phyloP scores from a whole-genome alignment of 768 basidiomycete genomes.

The Xerocomellus amylosporus region DNA sequence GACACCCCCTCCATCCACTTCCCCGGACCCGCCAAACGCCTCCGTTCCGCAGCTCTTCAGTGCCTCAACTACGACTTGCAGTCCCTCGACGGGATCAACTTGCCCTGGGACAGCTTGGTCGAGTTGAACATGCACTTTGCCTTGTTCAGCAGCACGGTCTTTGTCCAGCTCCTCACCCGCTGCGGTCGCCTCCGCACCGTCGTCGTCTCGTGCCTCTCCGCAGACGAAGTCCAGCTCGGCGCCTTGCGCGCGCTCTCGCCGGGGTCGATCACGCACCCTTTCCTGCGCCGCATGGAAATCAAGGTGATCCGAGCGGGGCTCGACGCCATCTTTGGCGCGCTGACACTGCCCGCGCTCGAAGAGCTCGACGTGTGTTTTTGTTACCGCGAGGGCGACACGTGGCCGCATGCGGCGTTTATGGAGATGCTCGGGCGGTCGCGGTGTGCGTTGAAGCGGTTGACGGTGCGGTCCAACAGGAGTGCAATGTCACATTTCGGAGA shows the following conservation, averaged over 20 bases:
- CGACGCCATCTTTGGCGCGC: constrained; percentile 14
- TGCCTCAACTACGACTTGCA: constrained; percentile 20
- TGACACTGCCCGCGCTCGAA: constrained; percentile 28
- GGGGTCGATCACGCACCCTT: constrained; percentile 18
- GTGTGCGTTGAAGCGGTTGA: constrained; percentile 23
- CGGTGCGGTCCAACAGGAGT: constrained; percentile 24
- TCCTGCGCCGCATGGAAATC: constrained; percentile 27
- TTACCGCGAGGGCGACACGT: constrained; percentile 26
- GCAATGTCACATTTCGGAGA: constrained; percentile 22
- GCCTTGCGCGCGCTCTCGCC: constrained; percentile 4
- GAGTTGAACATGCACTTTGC: constrained; percentile 31
- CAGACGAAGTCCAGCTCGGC: constrained; percentile 14
- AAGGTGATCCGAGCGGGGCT: constrained; percentile 29
- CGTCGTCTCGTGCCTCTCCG: constrained; percentile 24
- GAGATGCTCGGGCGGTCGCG: constrained; percentile 25
- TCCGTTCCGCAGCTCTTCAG: constrained; percentile 23
- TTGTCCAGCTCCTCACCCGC: constrained; percentile 22
- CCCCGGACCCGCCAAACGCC: constrained; percentile 12
- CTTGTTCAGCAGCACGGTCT: constrained; percentile 19
- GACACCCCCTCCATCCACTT: constrained; percentile 15
- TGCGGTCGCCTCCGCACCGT: constrained; percentile 23
- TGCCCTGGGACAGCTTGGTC: constrained; percentile 27
- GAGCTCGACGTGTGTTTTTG: constrained; percentile 34
- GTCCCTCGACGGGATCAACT: constrained; percentile 21
- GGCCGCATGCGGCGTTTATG: constrained; percentile 28